These are phyloP conservation scores for Omphalotus guepiniiformis DNA, from an alignment of 768 basidiomycete species.

Conservation along the genomic window DNA sequence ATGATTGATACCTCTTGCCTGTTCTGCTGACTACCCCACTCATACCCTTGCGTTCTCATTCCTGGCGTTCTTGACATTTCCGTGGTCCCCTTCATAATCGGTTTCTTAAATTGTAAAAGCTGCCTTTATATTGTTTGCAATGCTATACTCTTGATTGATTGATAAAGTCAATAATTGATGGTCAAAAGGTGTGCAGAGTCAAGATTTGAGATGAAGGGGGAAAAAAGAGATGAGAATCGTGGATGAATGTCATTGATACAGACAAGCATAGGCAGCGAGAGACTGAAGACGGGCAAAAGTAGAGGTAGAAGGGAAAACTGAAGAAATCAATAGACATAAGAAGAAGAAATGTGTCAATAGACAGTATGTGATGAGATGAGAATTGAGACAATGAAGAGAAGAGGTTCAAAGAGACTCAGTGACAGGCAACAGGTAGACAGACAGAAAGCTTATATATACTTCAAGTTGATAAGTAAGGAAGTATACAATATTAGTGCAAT, in stretches of 20 bases:
- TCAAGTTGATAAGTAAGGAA: background rate
- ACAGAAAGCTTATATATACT: background rate
- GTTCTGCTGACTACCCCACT: background rate
- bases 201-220: conserved; percentile 18
- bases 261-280: conserved; percentile 14
- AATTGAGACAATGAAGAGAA: conserved; percentile 21
- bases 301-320: conserved; percentile 12
- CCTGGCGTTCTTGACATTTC: background rate
- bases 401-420: conserved; percentile 6
- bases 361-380: conserved; percentile 26
- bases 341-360: conserved; percentile 22
- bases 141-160: too few species aligned
- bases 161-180: too few species aligned
- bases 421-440: background rate
- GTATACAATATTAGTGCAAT: conserved; percentile 11
- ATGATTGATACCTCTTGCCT: conserved; percentile 20
- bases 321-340: conserved; percentile 19
- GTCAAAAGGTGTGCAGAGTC: conserved; percentile 5
- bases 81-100: background rate
- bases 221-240: conserved; percentile 11
- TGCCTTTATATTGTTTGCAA: too few species aligned
- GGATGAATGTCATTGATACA: conserved; percentile 12
- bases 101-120: too few species aligned
- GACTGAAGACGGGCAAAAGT: conserved; percentile 8
- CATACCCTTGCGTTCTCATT: background rate